phyloP scores from a whole-genome alignment of 257 asterid genomes.

The Nicotiana paniculata region DNA sequence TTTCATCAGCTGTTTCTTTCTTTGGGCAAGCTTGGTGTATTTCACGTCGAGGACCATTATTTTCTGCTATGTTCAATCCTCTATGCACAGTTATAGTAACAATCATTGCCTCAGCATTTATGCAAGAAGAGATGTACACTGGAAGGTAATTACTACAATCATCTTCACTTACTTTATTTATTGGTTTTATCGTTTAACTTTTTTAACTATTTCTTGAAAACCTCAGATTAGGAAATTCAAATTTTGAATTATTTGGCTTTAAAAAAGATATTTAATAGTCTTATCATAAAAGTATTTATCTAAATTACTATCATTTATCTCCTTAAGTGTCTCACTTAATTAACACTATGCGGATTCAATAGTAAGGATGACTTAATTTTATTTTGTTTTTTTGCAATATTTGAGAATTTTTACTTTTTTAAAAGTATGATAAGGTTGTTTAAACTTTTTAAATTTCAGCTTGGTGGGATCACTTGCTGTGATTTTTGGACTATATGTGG shows the following conservation, averaged over 20 bases:
- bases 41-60: conserved; percentile 51
- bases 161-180: neutral
- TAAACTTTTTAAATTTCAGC: conserved; percentile 22
- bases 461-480: conserved; percentile 54
- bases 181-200: neutral
- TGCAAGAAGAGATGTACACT: conserved; percentile 54
- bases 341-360: neutral
- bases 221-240: neutral
- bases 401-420: neutral
- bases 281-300: neutral
- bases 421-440: neutral
- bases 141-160: conserved; percentile 45
- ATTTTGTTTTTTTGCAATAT: no score
- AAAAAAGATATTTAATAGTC: neutral
- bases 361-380: neutral
- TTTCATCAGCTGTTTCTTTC: conserved; percentile 39
- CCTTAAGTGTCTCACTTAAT: neutral
- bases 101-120: conserved; percentile 37
- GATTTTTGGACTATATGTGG: conserved; percentile 56
- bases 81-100: conserved; percentile 46
- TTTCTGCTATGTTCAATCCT: conserved; percentile 71
- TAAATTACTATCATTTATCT: no score
- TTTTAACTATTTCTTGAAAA: neutral
- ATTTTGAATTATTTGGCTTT: no score
- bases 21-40: conserved; percentile 67